These are phyloP conservation scores for Penicillium sp. DNA, from an alignment of 2,329 filamentous ascomycete species.

Conservation along the genomic window DNA sequence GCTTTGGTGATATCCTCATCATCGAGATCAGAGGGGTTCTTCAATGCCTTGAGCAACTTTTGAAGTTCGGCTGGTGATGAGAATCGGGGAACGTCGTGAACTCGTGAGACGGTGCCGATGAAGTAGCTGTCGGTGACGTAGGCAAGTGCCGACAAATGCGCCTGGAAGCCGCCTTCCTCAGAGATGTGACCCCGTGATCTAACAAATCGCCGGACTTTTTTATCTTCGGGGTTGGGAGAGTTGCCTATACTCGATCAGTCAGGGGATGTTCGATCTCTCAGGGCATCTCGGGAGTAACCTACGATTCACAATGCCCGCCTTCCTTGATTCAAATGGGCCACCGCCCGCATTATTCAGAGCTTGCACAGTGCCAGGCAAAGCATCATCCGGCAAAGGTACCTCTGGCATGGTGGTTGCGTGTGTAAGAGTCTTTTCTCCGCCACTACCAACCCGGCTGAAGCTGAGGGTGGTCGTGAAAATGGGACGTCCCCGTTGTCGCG, in stretches of 20 bases:
- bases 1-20: slow-evolving; percentile 42
- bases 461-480: slow-evolving; percentile 97
- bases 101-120: slow-evolving; percentile 80
- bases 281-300: slow-evolving; percentile 15
- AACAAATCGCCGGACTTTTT: slow-evolving; percentile 62
- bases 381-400: slow-evolving; percentile 47
- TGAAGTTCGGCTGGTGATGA: slow-evolving; percentile 52
- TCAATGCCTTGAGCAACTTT: slow-evolving; percentile 40
- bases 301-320: slow-evolving; percentile 59
- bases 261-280: neutral
- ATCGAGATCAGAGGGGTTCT: slow-evolving; percentile 48
- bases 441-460: slow-evolving; percentile 67
- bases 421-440: slow-evolving; percentile 57
- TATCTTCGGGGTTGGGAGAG: slow-evolving; percentile 60
- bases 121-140: slow-evolving; percentile 95
- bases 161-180: slow-evolving; percentile 69
- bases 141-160: slow-evolving; percentile 83
- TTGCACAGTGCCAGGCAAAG: slow-evolving; percentile 29
- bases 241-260: slow-evolving; percentile 32
- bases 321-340: slow-evolving; percentile 61
- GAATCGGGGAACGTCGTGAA: slow-evolving; percentile 79
- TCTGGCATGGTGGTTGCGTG: slow-evolving; percentile 67
- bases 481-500: slow-evolving; percentile 78
- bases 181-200: slow-evolving; percentile 66
- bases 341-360: slow-evolving; percentile 32